Evolutionary conservation across 345 rosid species (phyloP), one percentile per base, ranked within the genome.

Genomic region (Hypericum androsaemum): DNA sequence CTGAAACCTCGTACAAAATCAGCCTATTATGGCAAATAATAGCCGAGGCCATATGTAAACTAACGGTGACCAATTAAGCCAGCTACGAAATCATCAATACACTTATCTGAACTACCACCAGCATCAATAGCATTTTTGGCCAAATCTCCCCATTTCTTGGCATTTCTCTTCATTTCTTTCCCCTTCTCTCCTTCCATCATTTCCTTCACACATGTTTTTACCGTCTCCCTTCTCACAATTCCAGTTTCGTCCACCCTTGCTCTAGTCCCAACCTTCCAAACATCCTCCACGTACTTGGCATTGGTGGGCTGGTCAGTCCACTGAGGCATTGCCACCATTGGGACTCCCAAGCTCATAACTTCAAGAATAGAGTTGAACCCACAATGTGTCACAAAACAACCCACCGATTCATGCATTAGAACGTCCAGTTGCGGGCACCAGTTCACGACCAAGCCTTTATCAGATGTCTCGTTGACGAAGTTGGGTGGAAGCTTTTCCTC

Each of bases 321-420:
- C 11, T 66, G 78, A 0, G 80, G 80, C 63, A 74, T 43, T 4
- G 64, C 78, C 57, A 72, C 74, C 57, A 74, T 53, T 22, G 76
- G 80, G n/a, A 74, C 77, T 12, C 74, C 77, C 38, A 78, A 58
- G 50, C 83, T 44, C 54, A 78, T 37, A 1, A 77, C 77, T 61
- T 78, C 83, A 7, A 66, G 7, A 0, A 53, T 48, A 1, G 80
- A 78, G 59, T 67, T 78, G 47, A 63, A 64, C 5, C 83, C 83
- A 14, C 76, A 65, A n/a, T 75, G 83, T 0, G 78, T 72, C 7
- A 78, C 15, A 13, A 78, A 78, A 48, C 83, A 74, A 7, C 83
- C 76, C 0, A 58, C 41, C 5, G 69, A 42, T 5, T 67, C 59
- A 8, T 70, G 64, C 5, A 64, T 37, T 17, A 77, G 47, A n/a